phyloP scores from a whole-genome alignment of 176 grass and related monocot genomes.

The Areca catechu region DNA sequence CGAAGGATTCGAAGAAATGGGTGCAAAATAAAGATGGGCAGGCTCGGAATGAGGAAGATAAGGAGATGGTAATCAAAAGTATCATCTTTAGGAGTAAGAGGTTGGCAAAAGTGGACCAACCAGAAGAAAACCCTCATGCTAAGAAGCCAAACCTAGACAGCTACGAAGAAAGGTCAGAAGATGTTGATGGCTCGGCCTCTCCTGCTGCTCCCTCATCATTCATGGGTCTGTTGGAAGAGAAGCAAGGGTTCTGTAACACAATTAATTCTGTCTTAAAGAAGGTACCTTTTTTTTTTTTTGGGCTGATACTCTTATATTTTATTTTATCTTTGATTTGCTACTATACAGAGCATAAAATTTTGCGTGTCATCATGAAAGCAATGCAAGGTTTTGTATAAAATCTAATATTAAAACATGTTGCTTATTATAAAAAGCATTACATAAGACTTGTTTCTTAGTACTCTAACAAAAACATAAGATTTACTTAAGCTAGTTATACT shows the following conservation, averaged over 20 bases:
- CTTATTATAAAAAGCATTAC: too few species aligned
- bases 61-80: slow-evolving; percentile 31
- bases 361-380: too few species aligned
- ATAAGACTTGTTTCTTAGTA: too few species aligned
- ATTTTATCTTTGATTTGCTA: too few species aligned
- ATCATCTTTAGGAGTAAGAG: slow-evolving; percentile 49
- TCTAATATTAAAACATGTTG: too few species aligned
- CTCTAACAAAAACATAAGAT: too few species aligned
- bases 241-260: slow-evolving; percentile 26
- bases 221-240: slow-evolving; percentile 29
- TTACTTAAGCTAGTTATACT: too few species aligned
- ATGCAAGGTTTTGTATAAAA: too few species aligned
- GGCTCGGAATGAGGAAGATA: slow-evolving; percentile 25
- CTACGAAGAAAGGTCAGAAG: slow-evolving; percentile 26
- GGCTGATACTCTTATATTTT: too few species aligned
- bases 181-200: slow-evolving; percentile 7
- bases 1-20: neutral
- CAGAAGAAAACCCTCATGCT: slow-evolving; percentile 44
- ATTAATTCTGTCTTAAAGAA: slow-evolving; percentile 62
- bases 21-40: slow-evolving; percentile 22
- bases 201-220: slow-evolving; percentile 33
- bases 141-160: slow-evolving; percentile 1
- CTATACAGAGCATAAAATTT: too few species aligned
- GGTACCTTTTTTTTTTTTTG: slow-evolving; percentile 12
- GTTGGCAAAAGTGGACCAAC: slow-evolving; percentile 26